phyloP scores from a whole-genome alignment of 495 filamentous ascomycete species.

The Platismatia glauca region DNA sequence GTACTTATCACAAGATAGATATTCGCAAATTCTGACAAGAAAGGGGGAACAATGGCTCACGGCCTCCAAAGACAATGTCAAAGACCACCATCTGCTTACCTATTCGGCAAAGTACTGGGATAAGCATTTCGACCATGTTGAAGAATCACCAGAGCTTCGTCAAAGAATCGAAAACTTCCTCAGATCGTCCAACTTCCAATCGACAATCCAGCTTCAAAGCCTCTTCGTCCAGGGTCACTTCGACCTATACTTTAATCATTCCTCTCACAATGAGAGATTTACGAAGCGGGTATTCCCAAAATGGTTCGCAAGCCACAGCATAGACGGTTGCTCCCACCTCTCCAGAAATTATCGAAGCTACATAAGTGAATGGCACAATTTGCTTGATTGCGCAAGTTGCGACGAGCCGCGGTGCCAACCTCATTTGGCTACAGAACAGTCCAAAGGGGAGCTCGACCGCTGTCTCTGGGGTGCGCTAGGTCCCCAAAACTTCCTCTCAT shows the following conservation, averaged over 20 bases:
- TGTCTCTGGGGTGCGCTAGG: conserved; percentile 18
- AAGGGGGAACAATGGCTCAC: neutral
- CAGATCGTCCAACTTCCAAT: conserved; percentile 12
- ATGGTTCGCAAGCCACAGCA: conserved; percentile 1
- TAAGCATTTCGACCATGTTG: conserved; percentile 16
- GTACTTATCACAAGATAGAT: conserved; percentile 5
- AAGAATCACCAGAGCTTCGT: conserved; percentile 8
- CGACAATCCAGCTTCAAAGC: conserved; percentile 17
- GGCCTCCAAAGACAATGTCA: conserved; percentile 1
- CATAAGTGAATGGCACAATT: neutral
- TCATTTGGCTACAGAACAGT: neutral
- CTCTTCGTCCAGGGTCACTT: conserved; percentile 11
- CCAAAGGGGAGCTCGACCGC: conserved; percentile 16
- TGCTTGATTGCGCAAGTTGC: neutral
- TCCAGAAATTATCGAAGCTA: conserved; percentile 2
- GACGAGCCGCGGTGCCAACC: neutral
- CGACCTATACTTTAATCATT: neutral
- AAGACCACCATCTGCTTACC: conserved; percentile 14
- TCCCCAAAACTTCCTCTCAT: conserved; percentile 14
- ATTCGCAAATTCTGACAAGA: neutral
- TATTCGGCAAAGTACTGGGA: conserved; percentile 22
- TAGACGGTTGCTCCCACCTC: neutral
- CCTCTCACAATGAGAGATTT: neutral
- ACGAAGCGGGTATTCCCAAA: neutral
- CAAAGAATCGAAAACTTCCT: conserved; percentile 14